A percentile compares a stretch with the other conserved stretches of the same genome.
These are phyloP conservation scores for Monilinia fructigena DNA, from an alignment of 2,329 filamentous ascomycete species.

Conservation along the genomic window DNA sequence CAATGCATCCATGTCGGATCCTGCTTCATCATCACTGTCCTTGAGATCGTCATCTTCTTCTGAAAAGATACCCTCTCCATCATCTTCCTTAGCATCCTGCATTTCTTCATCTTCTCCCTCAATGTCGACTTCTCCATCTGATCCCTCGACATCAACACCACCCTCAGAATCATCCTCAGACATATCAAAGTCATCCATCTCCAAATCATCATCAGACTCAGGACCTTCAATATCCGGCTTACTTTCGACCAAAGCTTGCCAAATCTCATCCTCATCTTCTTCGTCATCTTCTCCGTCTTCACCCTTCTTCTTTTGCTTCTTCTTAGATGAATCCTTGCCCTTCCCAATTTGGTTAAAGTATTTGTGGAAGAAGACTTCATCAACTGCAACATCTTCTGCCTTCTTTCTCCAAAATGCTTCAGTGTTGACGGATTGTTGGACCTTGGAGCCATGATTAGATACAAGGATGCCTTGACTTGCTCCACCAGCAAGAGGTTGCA, in stretches of 20 bases:
- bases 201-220: constrained; percentile 52
- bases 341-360: constrained; percentile 83
- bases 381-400: constrained; percentile 78
- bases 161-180: constrained; percentile 49
- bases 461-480: constrained; percentile 61
- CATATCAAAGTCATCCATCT: constrained; percentile 55
- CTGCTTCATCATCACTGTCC: constrained; percentile 52
- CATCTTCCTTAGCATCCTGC: constrained; percentile 29
- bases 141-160: constrained; percentile 48
- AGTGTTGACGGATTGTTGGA: constrained; percentile 72
- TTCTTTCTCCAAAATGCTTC: constrained; percentile 91
- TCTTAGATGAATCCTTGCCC: constrained; percentile 52
- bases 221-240: constrained; percentile 71
- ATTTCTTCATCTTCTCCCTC: constrained; percentile 31
- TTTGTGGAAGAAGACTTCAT: constrained; percentile 97
- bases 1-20: constrained; percentile 49
- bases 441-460: constrained; percentile 45
- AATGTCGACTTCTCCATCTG: constrained; percentile 41
- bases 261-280: constrained; percentile 69
- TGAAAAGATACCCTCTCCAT: constrained; percentile 37
- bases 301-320: constrained; percentile 54
- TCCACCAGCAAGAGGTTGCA: constrained; percentile 81
- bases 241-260: constrained; percentile 83
- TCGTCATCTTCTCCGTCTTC: constrained; percentile 51
- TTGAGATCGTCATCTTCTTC: constrained; percentile 42